These are phyloP conservation scores for Yamadazyma tumulicola DNA, from an alignment of 805 yeast species.

Conservation along the genomic window DNA sequence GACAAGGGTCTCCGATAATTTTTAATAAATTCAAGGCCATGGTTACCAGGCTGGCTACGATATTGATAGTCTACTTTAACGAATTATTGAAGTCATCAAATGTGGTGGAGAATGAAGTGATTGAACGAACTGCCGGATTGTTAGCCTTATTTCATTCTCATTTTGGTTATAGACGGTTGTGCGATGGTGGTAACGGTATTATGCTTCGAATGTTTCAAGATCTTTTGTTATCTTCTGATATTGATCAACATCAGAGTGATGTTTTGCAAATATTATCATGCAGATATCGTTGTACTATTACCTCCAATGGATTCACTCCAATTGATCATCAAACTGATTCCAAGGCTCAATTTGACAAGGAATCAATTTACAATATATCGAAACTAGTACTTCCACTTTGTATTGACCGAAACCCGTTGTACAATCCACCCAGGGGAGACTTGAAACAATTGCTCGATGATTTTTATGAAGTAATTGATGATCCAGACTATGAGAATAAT, in stretches of 20 bases:
- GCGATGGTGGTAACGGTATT: slow-evolving; percentile 60
- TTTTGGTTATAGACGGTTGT: slow-evolving; percentile 64
- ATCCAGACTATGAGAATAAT: slow-evolving; percentile 47
- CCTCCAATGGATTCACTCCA: slow-evolving; percentile 58
- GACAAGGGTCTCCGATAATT: slow-evolving; percentile 39
- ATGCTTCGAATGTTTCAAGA: slow-evolving; percentile 61
- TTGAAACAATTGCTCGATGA: slow-evolving; percentile 69
- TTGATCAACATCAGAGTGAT: slow-evolving; percentile 52
- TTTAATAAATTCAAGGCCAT: slow-evolving; percentile 46
- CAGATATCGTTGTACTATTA: slow-evolving; percentile 63
- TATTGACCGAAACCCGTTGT: slow-evolving; percentile 55
- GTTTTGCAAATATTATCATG: slow-evolving; percentile 77
- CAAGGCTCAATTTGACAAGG: slow-evolving; percentile 23
- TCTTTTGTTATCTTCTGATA: slow-evolving; percentile 33
- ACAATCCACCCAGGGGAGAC: slow-evolving; percentile 62
- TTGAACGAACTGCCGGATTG: slow-evolving; percentile 23
- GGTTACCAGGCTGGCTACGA: slow-evolving; percentile 33
- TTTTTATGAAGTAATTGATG: slow-evolving; percentile 68
- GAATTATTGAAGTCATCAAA: not conserved
- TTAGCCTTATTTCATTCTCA: slow-evolving; percentile 67
- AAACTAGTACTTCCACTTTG: slow-evolving; percentile 54
- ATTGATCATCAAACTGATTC: slow-evolving; percentile 56
- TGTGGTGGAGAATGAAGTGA: not conserved
- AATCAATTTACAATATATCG: slow-evolving; percentile 35
- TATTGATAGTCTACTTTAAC: slow-evolving; percentile 36